Base-by-base conservation (phyloP, 2,329 filamentous ascomycete genomes). In the Salinomyces thailandicus region DNA sequence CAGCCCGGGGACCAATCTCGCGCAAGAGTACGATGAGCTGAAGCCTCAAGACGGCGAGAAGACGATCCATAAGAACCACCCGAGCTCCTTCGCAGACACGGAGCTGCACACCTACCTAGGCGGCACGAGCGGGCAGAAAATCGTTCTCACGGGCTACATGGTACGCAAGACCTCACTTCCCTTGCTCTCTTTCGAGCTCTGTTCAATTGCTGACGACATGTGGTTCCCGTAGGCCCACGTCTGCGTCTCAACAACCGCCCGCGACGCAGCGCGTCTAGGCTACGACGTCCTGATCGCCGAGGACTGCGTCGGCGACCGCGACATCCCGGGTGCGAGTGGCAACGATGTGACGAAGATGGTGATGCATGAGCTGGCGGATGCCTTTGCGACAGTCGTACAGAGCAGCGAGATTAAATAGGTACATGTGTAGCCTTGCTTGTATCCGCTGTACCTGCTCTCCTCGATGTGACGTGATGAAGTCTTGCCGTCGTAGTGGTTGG, bases 301-400 rank as follows among this genome's bases (percentile, higher is more conserved):
- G 47, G 79, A 81, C 52, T 76, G 66, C 0, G 69, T 83, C 24
- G 78, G 79, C 0, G 77, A 81, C 54, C 58, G 79, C 6, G 68
- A 81, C 52, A 79, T 82, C 30, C 78, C 78, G 1, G 77, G 77
- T 1, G 71, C 68, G 0, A 61, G 62, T 5, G 76, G 71, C 0
- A 66, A 68, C 8, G 67, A 77, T 37, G 51, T 80, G 15, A 69
- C 62, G 6, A 62, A 62, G 54, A 67, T 71, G 42, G 64, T 64
- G 2, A 55, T 82, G 46, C 62, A 64, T 5, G 77, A 81, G 57
- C 58, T 82, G 51, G 73, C 50, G 0, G 78, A 82, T 66, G 70
- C 64, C 1, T 79, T 81, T 56, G 77, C 66, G 1, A 80, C 74
- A 0, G 62, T 81, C 5, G 61, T 80, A 1, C 60, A 67, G 44